phyloP scores from a whole-genome alignment of 106 monocot genomes.

The Allium cepa region DNA sequence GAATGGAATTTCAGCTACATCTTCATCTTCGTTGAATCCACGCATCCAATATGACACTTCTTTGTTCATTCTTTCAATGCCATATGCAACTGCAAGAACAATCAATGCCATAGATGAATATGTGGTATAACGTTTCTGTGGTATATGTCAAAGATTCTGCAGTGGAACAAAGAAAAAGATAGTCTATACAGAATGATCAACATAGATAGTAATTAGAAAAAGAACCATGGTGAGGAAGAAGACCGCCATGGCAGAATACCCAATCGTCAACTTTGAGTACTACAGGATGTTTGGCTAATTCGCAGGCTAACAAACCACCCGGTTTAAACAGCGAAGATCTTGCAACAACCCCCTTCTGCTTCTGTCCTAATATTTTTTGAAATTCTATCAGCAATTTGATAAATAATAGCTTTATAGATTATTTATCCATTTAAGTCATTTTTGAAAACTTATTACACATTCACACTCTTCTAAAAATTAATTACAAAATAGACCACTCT shows the following conservation, averaged over 20 bases:
- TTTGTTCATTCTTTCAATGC: slow-evolving; percentile 67
- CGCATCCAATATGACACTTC: slow-evolving; percentile 88
- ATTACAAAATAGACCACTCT: too few species aligned
- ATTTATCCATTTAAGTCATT: too few species aligned
- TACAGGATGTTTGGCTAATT: slow-evolving; percentile 62
- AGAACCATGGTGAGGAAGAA: slow-evolving; percentile 94
- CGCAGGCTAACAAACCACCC: slow-evolving; percentile 70
- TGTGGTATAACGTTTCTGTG: too few species aligned
- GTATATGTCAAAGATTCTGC: too few species aligned
- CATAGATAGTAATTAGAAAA: too few species aligned
- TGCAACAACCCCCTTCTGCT: slow-evolving; percentile 66
- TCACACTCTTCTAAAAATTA: too few species aligned
- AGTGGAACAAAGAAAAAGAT: too few species aligned
- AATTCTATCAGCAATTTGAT: slow-evolving; percentile 53
- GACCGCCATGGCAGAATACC: slow-evolving; percentile 96
- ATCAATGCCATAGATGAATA: too few species aligned
- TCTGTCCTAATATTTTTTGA: slow-evolving; percentile 71
- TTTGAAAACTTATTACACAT: too few species aligned
- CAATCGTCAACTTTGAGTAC: slow-evolving; percentile 76
- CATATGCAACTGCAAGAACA: slow-evolving; percentile 63
- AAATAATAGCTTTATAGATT: not conserved
- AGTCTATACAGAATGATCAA: too few species aligned
- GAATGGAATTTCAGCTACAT: slow-evolving; percentile 58
- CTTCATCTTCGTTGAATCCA: slow-evolving; percentile 28
- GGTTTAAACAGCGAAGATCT: slow-evolving; percentile 80